Percentiles rank a stretch among this genome's conserved stretches.
Conservation (phyloP, 2,329 filamentous ascomycete genomes). For the Escovopsis weberi region DNA sequence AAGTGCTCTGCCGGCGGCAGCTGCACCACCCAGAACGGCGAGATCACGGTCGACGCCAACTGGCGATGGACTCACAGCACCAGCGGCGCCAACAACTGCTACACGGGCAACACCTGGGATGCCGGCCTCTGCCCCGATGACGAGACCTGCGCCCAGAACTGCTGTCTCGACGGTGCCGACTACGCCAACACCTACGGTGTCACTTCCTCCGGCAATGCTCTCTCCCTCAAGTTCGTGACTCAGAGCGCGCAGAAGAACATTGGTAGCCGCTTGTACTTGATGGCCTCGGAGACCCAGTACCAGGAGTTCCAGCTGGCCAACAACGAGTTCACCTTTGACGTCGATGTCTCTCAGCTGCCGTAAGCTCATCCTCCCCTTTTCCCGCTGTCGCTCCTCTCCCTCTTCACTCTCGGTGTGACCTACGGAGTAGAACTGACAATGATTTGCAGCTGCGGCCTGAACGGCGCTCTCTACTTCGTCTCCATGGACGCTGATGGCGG, state of each 20-base stretch:
- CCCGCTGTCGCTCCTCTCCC: no score
- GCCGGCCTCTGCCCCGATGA: conserved; percentile 24
- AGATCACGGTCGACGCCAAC: conserved; percentile 43
- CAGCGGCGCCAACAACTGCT: conserved; percentile 37
- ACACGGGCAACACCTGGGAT: conserved; percentile 37
- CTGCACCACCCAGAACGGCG: conserved; percentile 34
- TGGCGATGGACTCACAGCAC: conserved; percentile 45
- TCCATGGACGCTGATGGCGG: conserved; percentile 47
- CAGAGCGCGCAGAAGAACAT: conserved; percentile 31
- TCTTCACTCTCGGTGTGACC: no score
- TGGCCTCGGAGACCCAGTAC: conserved; percentile 47
- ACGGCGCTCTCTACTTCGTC: conserved; percentile 55
- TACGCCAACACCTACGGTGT: conserved; percentile 39
- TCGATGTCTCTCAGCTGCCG: conserved; percentile 41
- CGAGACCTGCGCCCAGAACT: conserved; percentile 30
- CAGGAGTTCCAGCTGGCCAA: conserved; percentile 50
- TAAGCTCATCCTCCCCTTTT: neutral
- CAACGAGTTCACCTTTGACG: conserved; percentile 59
- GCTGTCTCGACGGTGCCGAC: conserved; percentile 39
- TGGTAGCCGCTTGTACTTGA: conserved; percentile 47
- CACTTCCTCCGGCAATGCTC: conserved; percentile 32
- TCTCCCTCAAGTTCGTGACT: conserved; percentile 44
- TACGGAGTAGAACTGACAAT: neutral
- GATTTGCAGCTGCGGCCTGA: conserved; percentile 52
- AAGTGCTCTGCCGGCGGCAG: conserved; percentile 33